phyloP scores from a whole-genome alignment of 352 stramenopile species.

The Hyaloperonospora brassicae region DNA sequence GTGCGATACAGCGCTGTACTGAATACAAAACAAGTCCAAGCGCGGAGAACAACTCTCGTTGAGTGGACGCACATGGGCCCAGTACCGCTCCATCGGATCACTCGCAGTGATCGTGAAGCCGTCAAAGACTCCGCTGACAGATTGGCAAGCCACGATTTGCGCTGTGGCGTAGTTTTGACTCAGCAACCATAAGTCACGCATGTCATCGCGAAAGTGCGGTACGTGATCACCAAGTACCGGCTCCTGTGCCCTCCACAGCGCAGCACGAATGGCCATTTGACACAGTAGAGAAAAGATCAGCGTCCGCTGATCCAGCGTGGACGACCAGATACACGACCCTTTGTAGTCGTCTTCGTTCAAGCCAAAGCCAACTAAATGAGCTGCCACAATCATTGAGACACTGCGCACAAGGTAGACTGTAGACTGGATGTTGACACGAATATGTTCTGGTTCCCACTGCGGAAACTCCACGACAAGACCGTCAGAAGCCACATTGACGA shows the following conservation, averaged over 20 bases:
- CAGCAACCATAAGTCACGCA: conserved; percentile 27
- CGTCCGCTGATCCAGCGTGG: conserved; percentile 33
- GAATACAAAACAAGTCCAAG: conserved; percentile 28
- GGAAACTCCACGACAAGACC: conserved; percentile 42
- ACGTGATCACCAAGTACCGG: conserved; percentile 12
- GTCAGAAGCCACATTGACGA: conserved; percentile 29
- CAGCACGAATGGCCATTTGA: conserved; percentile 30
- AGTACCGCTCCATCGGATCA: conserved; percentile 31
- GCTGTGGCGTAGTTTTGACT: conserved; percentile 40
- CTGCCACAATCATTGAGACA: conserved; percentile 27
- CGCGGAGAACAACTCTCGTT: conserved; percentile 29
- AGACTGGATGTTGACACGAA: conserved; percentile 36
- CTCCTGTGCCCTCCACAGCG: conserved; percentile 31
- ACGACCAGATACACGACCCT: conserved; percentile 23
- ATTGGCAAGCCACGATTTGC: conserved; percentile 45
- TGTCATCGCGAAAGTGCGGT: conserved; percentile 22
- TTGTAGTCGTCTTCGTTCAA: conserved; percentile 33
- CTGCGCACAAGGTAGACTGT: conserved; percentile 31
- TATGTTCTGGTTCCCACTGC: conserved; percentile 35
- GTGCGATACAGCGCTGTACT: conserved; percentile 31
- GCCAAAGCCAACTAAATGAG: conserved; percentile 31
- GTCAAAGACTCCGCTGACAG: conserved; percentile 37
- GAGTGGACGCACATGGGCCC: conserved; percentile 27
- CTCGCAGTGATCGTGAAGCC: conserved; percentile 29
- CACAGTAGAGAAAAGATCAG: conserved; percentile 28